Percentiles rank a stretch among this genome's conserved stretches.
phyloP scores from a whole-genome alignment of 2,329 filamentous ascomycete species.

The Penicillium sp. region DNA sequence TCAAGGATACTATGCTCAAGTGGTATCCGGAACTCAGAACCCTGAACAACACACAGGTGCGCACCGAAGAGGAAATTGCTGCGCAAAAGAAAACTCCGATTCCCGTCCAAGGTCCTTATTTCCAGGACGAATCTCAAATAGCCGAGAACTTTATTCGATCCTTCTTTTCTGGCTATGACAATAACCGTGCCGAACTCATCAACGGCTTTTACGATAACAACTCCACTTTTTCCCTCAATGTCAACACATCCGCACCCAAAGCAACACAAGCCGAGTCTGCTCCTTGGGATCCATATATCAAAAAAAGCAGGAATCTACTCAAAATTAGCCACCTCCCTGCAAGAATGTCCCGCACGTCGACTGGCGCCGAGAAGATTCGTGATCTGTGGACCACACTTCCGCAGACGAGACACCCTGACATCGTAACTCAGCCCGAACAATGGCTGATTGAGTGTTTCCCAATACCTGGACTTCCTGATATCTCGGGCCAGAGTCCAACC shows the following conservation, averaged over 20 bases:
- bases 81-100: conserved; percentile 63
- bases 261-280: conserved; percentile 53
- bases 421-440: conserved; percentile 68
- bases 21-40: conserved; percentile 84
- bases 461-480: conserved; percentile 72
- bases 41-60: conserved; percentile 75
- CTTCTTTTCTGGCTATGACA: conserved; percentile 77
- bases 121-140: conserved; percentile 74
- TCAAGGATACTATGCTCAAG: conserved; percentile 70
- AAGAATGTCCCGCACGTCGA: conserved; percentile 69
- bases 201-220: conserved; percentile 74
- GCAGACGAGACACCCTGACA: conserved; percentile 73
- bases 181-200: conserved; percentile 67
- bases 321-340: conserved; percentile 67
- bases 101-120: conserved; percentile 68
- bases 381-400: conserved; percentile 74
- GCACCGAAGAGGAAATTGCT: conserved; percentile 72
- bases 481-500: conserved; percentile 62
- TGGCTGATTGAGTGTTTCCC: conserved; percentile 85
- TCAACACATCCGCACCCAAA: conserved; percentile 68
- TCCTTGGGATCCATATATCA: conserved; percentile 74
- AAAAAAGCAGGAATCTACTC: conserved; percentile 76
- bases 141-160: conserved; percentile 76
- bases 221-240: conserved; percentile 75
- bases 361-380: conserved; percentile 68